phyloP scores from a whole-genome alignment of 2,329 filamentous ascomycete species.

The Apiospora saccharicola region DNA sequence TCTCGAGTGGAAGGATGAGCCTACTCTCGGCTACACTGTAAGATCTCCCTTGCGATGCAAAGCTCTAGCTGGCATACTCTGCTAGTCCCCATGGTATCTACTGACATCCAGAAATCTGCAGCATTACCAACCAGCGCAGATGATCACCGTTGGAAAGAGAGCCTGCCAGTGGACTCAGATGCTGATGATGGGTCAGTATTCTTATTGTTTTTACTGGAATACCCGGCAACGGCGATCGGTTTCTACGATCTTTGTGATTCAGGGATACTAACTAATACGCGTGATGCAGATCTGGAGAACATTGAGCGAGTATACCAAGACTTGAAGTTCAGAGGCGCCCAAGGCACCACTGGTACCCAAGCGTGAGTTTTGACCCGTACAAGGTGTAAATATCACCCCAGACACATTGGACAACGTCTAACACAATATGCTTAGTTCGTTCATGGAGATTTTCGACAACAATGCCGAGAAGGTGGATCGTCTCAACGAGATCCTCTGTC shows the following conservation, averaged over 20 bases:
- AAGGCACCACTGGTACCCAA: conserved; percentile 72
- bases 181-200: conserved; percentile 63
- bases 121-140: conserved; percentile 49
- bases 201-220: neutral
- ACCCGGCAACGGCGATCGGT: neutral
- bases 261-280: neutral
- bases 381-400: conserved; percentile 43
- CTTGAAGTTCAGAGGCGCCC: conserved; percentile 70
- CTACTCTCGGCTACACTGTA: conserved; percentile 78
- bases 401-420: conserved; percentile 30
- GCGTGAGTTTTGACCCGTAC: conserved; percentile 49
- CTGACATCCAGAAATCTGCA: neutral
- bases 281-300: conserved; percentile 63
- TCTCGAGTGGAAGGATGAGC: conserved; percentile 73
- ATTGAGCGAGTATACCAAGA: conserved; percentile 73
- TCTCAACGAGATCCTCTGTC: conserved; percentile 63
- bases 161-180: conserved; percentile 79
- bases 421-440: neutral
- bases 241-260: neutral
- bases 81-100: neutral
- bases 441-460: conserved; percentile 52
- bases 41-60: neutral
- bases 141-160: conserved; percentile 65
- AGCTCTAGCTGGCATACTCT: too few species aligned
- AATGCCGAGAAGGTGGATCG: conserved; percentile 58